Evolutionary conservation across 306 rosid genomes (phyloP).

Genomic region (Cucumis melo): DNA sequence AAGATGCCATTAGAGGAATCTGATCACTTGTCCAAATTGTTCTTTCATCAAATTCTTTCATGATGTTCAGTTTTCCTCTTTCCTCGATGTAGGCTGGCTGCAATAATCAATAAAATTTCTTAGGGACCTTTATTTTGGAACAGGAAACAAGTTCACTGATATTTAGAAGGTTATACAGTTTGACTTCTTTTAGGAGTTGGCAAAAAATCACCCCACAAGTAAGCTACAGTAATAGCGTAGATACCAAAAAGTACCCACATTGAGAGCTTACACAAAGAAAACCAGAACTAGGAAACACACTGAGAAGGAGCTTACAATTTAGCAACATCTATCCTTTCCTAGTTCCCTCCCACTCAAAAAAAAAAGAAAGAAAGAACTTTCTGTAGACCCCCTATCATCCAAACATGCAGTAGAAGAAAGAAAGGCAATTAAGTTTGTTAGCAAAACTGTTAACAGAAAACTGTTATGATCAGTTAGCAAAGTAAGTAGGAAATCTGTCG

Average conservation of each 20-base stretch:
- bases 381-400: too few species aligned
- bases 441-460: too few species aligned
- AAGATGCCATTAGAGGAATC: conserved; percentile 90
- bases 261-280: too few species aligned
- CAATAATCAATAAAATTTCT: neutral
- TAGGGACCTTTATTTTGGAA: neutral
- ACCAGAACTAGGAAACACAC: neutral
- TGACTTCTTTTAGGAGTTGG: neutral
- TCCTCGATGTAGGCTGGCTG: conserved; percentile 75
- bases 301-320: neutral
- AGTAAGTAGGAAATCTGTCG: too few species aligned
- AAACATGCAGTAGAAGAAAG: too few species aligned
- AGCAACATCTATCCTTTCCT: neutral
- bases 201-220: neutral
- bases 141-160: neutral
- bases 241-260: too few species aligned
- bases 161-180: neutral
- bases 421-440: too few species aligned
- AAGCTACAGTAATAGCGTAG: neutral
- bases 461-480: too few species aligned
- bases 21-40: conserved; percentile 95
- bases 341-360: neutral
- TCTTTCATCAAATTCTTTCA: conserved; percentile 91
- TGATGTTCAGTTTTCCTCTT: conserved; percentile 65
- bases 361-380: neutral